Conservation (phyloP, 2,329 filamentous ascomycete species). For the Dendryphion nanum region DNA sequence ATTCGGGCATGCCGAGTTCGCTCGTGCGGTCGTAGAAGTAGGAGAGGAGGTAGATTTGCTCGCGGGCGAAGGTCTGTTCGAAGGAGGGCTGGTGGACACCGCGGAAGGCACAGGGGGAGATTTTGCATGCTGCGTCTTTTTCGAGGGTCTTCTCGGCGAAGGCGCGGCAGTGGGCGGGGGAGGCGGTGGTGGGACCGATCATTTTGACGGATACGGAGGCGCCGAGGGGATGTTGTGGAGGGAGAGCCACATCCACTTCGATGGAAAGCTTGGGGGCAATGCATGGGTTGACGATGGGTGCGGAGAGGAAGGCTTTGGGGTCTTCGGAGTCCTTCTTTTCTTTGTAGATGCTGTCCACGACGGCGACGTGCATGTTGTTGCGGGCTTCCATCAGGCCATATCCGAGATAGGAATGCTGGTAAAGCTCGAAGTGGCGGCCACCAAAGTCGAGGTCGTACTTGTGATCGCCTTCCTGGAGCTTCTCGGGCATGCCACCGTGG, state of each 20-base stretch:
- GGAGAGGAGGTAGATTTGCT: conserved; percentile 94
- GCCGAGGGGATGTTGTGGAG: conserved; percentile 64
- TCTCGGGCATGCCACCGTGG: conserved; percentile 78
- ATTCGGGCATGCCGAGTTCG: conserved; percentile 96
- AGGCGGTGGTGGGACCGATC: conserved; percentile 73
- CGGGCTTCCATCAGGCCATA: conserved; percentile 96
- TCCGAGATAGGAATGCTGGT: conserved; percentile 96
- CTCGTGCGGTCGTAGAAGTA: conserved; percentile 97
- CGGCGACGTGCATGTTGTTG: conserved; percentile 73
- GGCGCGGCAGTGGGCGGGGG: conserved; percentile 83
- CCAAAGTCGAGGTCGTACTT: conserved; percentile 92
- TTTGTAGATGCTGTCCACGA: conserved; percentile 70
- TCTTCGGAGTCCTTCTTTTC: conserved; percentile 49
- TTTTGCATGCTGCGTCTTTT: conserved; percentile 77
- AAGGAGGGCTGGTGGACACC: conserved; percentile 92
- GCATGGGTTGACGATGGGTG: conserved; percentile 79
- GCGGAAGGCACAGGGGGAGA: conserved; percentile 97
- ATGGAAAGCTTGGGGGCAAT: conserved; percentile 77
- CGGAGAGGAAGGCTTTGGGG: conserved; percentile 63
- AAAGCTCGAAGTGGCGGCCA: conserved; percentile 85
- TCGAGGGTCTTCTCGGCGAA: conserved; percentile 86
- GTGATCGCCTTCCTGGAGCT: conserved; percentile 86
- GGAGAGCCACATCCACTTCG: conserved; percentile 70
- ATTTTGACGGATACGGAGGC: conserved; percentile 72
- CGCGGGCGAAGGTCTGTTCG: conserved; percentile 83